Conservation (phyloP, 805 yeast species). For the Ogataea nitratoaversa region DNA sequence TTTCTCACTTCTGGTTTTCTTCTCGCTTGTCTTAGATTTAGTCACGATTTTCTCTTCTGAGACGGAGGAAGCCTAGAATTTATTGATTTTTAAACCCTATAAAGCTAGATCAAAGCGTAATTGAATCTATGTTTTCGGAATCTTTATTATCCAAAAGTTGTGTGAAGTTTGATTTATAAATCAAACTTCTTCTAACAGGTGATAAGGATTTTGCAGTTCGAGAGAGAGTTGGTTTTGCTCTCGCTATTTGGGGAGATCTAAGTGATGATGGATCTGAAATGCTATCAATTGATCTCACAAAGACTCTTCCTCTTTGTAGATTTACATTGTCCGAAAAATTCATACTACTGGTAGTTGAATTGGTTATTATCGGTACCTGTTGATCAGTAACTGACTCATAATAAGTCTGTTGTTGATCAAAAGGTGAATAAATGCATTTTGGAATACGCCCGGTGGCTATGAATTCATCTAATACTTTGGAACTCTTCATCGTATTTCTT, state of each 20-base stretch:
- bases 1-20: no score
- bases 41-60: no score
- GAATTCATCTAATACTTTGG: constrained; percentile 24
- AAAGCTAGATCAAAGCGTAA: no score
- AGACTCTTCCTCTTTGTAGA: neutral
- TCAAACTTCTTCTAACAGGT: neutral
- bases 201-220: neutral
- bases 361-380: neutral
- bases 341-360: neutral
- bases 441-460: constrained; percentile 18
- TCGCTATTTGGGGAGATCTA: neutral
- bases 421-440: neutral
- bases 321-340: neutral
- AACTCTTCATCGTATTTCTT: neutral
- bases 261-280: neutral
- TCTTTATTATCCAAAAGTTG: no score
- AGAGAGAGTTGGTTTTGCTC: neutral
- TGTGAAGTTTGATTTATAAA: neutral
- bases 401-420: neutral
- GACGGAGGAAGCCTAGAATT: no score
- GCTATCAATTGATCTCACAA: neutral
- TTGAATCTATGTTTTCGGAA: no score
- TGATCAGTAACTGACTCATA: neutral
- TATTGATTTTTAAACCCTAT: no score
- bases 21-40: no score